Evolutionary conservation across 2,329 filamentous ascomycete genomes (phyloP), one percentile per base, ranked within the genome.

Genomic region (Lachnellula occidentalis): DNA sequence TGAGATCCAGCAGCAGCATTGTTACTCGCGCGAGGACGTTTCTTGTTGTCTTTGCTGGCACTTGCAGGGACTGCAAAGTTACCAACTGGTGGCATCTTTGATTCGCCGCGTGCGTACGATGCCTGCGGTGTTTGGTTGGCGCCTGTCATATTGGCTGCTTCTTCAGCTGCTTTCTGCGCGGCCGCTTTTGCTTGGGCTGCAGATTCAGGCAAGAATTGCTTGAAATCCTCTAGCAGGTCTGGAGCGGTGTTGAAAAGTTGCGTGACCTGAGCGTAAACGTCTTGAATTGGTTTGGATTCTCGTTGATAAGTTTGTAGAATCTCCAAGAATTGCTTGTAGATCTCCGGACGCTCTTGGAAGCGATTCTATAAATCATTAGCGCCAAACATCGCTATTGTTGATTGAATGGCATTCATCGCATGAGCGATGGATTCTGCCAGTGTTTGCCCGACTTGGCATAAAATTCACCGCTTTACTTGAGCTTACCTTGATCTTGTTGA

Each of bases 281-380:
- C 94, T 70, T 96, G 92, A 37, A 99, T 99, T 0, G 94, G 95
- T 69, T 97, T 97, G 51, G 94, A 95, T 71, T 99, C 94, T 54
- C 94, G 84, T 72, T 99, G 94, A 66, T 99, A 99, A 2, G 94
- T 99, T 72, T 99, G 94, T 45, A 99, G 76, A 48, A 99, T 99
- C 70, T 99, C 94, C 31, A 99, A 80, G 68, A 99, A 99, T 69
- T 99, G 92, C 72, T 99, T 99, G 76, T 99, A 99, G 59, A 99
- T 97, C 70, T 99, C 94, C 6, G 94, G 94, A 61, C 95, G 92
- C 66, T 92, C 87, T 65, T 95, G 87, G 73, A 97, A 99, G 45
- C 94, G 92, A 69, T 97, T 99, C 90, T 96, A 67, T 5, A 49
- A 22, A 31, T 31, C 24, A 47, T 52, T 56, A 54, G 58, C 47